Evolutionary conservation across 2,329 filamentous ascomycete genomes (phyloP).

Genomic region (Pseudogymnoascus sp.): DNA sequence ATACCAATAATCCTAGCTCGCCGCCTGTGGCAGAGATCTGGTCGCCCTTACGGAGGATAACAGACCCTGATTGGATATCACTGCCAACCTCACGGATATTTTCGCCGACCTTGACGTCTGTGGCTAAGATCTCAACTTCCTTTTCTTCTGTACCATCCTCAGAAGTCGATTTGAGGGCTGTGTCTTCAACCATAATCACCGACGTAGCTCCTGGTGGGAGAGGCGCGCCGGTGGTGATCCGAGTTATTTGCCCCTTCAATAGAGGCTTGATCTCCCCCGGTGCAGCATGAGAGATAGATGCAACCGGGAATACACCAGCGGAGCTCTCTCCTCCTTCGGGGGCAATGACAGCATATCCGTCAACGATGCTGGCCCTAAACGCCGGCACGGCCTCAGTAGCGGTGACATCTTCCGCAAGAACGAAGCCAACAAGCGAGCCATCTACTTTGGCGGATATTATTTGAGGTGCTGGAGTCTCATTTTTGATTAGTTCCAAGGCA

Average conservation of each 20-base stretch:
- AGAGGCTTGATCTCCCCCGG: conserved; percentile 61
- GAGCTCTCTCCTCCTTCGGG: conserved; percentile 52
- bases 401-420: conserved; percentile 76
- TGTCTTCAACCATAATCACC: conserved; percentile 97
- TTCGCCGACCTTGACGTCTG: conserved; percentile 67
- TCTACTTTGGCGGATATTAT: conserved; percentile 56
- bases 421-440: conserved; percentile 61
- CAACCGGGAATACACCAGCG: conserved; percentile 79
- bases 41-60: conserved; percentile 71
- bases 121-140: conserved; percentile 78
- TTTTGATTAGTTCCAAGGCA: conserved; percentile 65
- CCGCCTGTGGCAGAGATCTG: conserved; percentile 82
- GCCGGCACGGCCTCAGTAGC: conserved; percentile 82
- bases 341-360: conserved; percentile 84
- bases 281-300: conserved; percentile 78
- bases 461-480: conserved; percentile 62
- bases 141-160: conserved; percentile 79
- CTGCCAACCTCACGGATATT: conserved; percentile 90
- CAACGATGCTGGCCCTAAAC: conserved; percentile 92
- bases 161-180: conserved; percentile 66
- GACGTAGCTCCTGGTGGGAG: conserved; percentile 82
- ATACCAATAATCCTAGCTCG: conserved; percentile 83
- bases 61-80: conserved; percentile 65
- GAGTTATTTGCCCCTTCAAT: conserved; percentile 68
- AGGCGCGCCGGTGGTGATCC: conserved; percentile 92